These are phyloP conservation scores for Calamus simplicifolius DNA, from an alignment of 176 grass and related monocot species.

Conservation along the genomic window DNA sequence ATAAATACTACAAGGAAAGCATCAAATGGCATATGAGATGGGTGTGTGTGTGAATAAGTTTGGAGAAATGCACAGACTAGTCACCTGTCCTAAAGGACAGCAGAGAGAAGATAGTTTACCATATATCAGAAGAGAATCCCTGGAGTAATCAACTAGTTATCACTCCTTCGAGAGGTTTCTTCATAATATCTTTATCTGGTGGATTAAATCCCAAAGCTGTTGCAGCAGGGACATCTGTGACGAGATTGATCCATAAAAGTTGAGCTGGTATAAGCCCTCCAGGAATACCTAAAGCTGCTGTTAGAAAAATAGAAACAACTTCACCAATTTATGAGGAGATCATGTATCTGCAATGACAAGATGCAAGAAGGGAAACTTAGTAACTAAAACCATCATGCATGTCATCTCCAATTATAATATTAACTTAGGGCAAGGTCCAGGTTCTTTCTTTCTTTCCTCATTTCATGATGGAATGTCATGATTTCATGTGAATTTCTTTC, in stretches of 20 bases:
- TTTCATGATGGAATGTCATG: no score
- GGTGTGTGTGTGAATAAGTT: no score
- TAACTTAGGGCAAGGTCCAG: no score
- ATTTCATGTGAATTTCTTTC: no score
- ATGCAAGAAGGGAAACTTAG: constrained; percentile 11
- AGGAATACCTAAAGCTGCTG: constrained; percentile 90
- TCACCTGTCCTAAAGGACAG: no score
- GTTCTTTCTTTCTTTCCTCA: no score
- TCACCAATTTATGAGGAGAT: constrained; percentile 97
- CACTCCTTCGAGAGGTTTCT: constrained; percentile 65
- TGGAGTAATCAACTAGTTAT: no score
- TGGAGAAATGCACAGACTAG: no score
- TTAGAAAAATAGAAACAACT: constrained; percentile 93
- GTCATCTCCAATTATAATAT: no score
- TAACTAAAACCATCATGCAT: neutral
- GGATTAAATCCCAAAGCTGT: constrained; percentile 98
- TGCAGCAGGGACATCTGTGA: constrained; percentile 83
- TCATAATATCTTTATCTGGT: constrained; percentile 96
- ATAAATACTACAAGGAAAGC: no score
- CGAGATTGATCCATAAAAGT: constrained; percentile 94
- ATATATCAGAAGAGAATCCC: constrained; percentile 96
- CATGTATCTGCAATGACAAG: constrained; percentile 64
- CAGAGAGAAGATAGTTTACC: constrained; percentile 33
- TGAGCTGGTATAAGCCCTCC: constrained; percentile 96
- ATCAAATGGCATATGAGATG: no score